These are phyloP conservation scores for Ogataea methanolica DNA, from an alignment of 805 yeast species.

Conservation along the genomic window DNA sequence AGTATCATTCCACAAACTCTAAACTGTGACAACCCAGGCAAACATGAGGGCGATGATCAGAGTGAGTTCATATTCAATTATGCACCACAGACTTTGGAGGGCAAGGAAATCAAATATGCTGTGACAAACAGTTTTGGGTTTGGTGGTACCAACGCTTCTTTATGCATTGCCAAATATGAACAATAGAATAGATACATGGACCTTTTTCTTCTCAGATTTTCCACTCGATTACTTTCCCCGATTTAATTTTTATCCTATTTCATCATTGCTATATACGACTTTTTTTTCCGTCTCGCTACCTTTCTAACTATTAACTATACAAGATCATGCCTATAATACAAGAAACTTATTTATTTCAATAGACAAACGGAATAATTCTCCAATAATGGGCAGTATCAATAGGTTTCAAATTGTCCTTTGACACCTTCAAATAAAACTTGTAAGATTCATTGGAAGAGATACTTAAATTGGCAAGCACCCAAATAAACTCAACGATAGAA, in stretches of 20 bases:
- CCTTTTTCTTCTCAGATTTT: neutral
- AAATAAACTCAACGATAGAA: conserved; percentile 25
- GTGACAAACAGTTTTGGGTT: conserved; percentile 92
- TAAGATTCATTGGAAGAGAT: conserved; percentile 52
- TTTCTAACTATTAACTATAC: too few relatives aligned
- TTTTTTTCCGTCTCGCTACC: neutral
- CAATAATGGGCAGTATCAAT: conserved; percentile 3
- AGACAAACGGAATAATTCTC: conserved; percentile 29
- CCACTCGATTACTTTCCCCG: neutral
- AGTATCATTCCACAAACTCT: conserved; percentile 73
- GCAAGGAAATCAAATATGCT: conserved; percentile 46
- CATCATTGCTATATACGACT: neutral
- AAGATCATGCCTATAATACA: too few relatives aligned
- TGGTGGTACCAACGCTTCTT: conserved; percentile 90
- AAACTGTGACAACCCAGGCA: conserved; percentile 56
- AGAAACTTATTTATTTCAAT: conserved; percentile 3
- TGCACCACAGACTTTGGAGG: conserved; percentile 42
- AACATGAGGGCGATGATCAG: conserved; percentile 39
- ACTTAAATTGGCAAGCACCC: conserved; percentile 46
- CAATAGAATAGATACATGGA: neutral
- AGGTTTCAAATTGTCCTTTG: conserved; percentile 8
- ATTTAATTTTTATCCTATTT: neutral
- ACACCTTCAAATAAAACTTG: conserved; percentile 36
- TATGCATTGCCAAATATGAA: conserved; percentile 43
- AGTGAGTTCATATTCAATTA: conserved; percentile 50